phyloP scores from a whole-genome alignment of 495 filamentous ascomycete species.

The Penicillium psychrofluorescens region DNA sequence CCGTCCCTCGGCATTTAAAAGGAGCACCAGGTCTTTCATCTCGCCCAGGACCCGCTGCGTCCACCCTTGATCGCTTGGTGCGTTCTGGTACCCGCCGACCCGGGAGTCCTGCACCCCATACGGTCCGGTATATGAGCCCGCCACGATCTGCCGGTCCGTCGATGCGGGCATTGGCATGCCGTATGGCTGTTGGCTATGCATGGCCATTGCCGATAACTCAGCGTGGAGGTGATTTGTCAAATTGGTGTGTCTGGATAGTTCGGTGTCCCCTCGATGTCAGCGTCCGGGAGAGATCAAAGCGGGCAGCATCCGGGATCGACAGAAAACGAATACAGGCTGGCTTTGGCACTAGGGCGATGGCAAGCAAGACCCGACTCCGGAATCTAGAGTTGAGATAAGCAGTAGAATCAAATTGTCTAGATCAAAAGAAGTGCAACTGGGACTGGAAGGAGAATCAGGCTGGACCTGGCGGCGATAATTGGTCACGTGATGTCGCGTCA shows the following conservation, averaged over 20 bases:
- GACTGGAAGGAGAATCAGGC: too few relatives aligned
- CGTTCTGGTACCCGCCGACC: slow-evolving; percentile 59
- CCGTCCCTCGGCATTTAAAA: slow-evolving; percentile 75
- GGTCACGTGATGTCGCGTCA: slow-evolving; percentile 28
- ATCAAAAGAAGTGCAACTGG: too few relatives aligned
- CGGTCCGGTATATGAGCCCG: slow-evolving; percentile 28
- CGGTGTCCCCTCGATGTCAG: too few relatives aligned
- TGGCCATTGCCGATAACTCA: slow-evolving; percentile 3
- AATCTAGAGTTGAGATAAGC: too few relatives aligned
- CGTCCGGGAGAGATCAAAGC: too few relatives aligned
- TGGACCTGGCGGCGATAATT: not conserved
- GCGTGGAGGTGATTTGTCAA: too few relatives aligned
- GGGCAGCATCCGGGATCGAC: too few relatives aligned
- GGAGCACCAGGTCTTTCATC: slow-evolving; percentile 80
- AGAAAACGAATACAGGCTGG: too few relatives aligned
- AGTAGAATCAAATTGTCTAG: too few relatives aligned
- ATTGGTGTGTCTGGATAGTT: too few relatives aligned
- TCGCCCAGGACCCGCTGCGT: slow-evolving; percentile 82
- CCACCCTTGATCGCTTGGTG: slow-evolving; percentile 84
- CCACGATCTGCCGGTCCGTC: slow-evolving; percentile 10
- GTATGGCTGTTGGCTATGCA: slow-evolving; percentile 9
- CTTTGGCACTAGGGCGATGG: too few relatives aligned
- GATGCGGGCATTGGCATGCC: slow-evolving; percentile 2
- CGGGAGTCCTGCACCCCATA: slow-evolving; percentile 42
- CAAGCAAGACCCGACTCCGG: too few relatives aligned